Base-by-base conservation (phyloP, 169 alveolate genomes). In the Plasmodium vivax region DNA sequence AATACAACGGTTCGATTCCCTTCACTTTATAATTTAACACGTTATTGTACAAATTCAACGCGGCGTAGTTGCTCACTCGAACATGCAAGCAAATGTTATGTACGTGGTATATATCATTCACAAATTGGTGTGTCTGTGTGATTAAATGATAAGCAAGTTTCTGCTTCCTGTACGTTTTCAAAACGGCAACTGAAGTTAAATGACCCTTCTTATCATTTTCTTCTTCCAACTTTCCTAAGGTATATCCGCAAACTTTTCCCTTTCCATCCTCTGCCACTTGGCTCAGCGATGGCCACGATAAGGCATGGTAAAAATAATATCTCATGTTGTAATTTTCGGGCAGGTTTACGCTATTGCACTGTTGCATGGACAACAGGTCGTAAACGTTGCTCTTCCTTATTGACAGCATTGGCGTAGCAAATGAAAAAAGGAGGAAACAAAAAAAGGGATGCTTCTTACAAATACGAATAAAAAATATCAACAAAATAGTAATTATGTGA, bases 211-310 rank as follows among this genome's bases (percentile, higher is more conserved):
- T 83, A n/a, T 95, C 96, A 74, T 93, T 95, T 56, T 96, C 98
- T 68, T 96, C 98, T 62, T 96, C 98, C 93, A 96, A 88, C 54
- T 96, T 96, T 3, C 97, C 95, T 93, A 96, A 91, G 36, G 97
- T 84, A 72, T 96, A 96, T 75, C 98, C 98, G 80, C 98, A 96
- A 54, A 96, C 93, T 36, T 92, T 79, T n/a, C 97, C 97, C 12
- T 75, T 83, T 34, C 83, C 81, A 54, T 85, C 92, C 32, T 87
- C 95, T 47, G 97, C 96, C 47, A 96, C 91, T 81, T 95, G 95
- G 71, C 97, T 96, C 38, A 99, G 96, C 43, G 97, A 97, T 34
- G 99, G 99, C 99, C 99, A 99, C 62, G 99, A 97, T 72, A 99
- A 94, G 10, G 97, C 97, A 94, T 99, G 99, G 95, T 98, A 99